Base-by-base conservation (phyloP, 75 land plant genomes). In the Chamaecyparis obtusa region DNA sequence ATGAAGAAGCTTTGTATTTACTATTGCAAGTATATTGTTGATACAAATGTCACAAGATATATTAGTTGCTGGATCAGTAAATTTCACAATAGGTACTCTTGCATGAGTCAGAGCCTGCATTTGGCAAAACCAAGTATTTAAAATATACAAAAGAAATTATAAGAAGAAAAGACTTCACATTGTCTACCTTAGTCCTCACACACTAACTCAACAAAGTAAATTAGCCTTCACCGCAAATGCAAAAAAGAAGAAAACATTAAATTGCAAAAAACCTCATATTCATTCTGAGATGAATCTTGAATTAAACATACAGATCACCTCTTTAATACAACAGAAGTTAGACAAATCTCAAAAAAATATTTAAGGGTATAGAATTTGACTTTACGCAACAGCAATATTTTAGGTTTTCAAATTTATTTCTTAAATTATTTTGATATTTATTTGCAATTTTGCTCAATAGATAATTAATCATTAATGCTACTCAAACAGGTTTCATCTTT, bases 41-140 rank as follows among this genome's bases (percentile, higher is more conserved):
- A 98, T 92, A 90, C 99, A 98, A 19, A 98, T 96, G 88, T 98
- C 99, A 89, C 99, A 95, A 32, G 96, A 97, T 16, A 98, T 91
- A 69, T 94, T 96, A 81, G 97, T 98, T 24, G 78, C 92, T 79
- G 99, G 99, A 87, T 98, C 99, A 90, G 93, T 93, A 87, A 96
- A 93, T 92, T 98, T 98, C 81, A 98, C 99, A 54, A 98, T 97
- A 43, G 99, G 99, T 32, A 98, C 99, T 85, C 99, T 92, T 7
- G 99, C 99, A 90, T 94, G 95, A 16, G 99, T 94, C 86, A 98
- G 85, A 83, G 99, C 97, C 99, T 98, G 92, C 27, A 92, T 24
- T 24, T 27, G 48, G 43, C 54, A 41, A 21, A 37, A 39, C 72
- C 32, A 86, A 21, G 9, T 81, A 43, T 43, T 86, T 75, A 36